These are phyloP conservation scores for Alternaria triticimaculans DNA, from an alignment of 2,329 filamentous ascomycete genomes.

Conservation along the genomic window DNA sequence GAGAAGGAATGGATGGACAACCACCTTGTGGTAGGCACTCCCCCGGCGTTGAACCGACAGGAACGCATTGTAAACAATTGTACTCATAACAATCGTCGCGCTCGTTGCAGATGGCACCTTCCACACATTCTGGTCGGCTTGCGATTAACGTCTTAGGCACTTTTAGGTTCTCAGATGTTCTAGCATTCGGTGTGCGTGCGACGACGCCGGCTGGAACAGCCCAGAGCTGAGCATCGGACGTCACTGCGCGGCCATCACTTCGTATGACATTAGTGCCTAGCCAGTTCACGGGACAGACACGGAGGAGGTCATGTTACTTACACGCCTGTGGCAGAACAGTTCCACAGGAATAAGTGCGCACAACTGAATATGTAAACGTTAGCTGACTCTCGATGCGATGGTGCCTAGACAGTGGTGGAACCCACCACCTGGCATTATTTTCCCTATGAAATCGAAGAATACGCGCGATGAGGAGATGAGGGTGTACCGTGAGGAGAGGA, in stretches of 20 bases:
- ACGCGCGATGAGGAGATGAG: slow-evolving; percentile 1
- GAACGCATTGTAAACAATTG: background rate
- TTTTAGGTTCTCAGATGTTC: background rate
- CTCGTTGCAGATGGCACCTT: background rate
- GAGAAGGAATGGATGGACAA: background rate
- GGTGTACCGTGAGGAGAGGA: background rate
- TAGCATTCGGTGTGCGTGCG: background rate
- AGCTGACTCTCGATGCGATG: background rate
- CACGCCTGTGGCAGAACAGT: background rate
- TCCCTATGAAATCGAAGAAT: background rate
- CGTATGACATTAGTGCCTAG: background rate
- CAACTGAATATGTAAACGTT: background rate
- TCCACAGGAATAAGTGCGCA: background rate
- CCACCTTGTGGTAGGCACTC: background rate
- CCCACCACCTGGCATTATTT: slow-evolving; percentile 1
- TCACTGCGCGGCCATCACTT: background rate
- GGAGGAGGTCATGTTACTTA: background rate
- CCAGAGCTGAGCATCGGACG: background rate
- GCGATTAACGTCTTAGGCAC: background rate
- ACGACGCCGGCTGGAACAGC: background rate
- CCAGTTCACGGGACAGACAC: background rate
- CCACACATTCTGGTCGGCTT: background rate
- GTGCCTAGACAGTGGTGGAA: slow-evolving; percentile 1
- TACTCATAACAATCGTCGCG: background rate
- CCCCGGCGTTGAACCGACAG: background rate